These are phyloP conservation scores for Aspergillus kassunensis DNA, from an alignment of 495 filamentous ascomycete species.

Conservation along the genomic window DNA sequence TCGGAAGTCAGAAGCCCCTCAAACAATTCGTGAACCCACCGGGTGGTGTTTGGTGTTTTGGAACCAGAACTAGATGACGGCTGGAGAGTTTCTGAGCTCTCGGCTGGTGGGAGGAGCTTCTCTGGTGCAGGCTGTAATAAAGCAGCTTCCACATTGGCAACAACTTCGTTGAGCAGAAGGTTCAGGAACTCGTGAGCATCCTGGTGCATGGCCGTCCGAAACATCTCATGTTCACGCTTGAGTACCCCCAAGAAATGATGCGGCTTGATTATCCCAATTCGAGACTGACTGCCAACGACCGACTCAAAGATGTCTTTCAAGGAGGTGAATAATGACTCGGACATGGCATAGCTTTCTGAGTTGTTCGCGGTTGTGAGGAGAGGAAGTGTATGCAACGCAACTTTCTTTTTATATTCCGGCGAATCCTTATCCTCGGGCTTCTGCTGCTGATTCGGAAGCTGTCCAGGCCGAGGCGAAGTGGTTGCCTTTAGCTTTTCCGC, in stretches of 20 bases:
- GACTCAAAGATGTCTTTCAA: conserved; percentile 96
- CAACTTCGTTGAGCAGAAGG: conserved; percentile 90
- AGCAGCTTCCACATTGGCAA: conserved; percentile 86
- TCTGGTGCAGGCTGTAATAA: conserved; percentile 46
- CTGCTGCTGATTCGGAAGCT: conserved; percentile 53
- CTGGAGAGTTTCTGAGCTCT: conserved; percentile 39
- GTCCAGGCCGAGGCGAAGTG: conserved; percentile 39
- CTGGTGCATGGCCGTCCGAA: conserved; percentile 93
- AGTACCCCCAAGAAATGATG: conserved; percentile 91
- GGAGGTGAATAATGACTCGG: conserved; percentile 88
- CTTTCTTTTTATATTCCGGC: conserved; percentile 95
- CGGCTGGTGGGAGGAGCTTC: conserved; percentile 32
- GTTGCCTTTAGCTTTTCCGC: conserved; percentile 42
- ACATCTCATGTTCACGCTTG: conserved; percentile 94
- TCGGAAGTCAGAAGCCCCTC: conserved; percentile 93
- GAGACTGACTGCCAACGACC: conserved; percentile 72
- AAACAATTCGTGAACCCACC: conserved; percentile 97
- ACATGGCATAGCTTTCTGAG: conserved; percentile 79
- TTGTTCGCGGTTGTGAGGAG: conserved; percentile 80
- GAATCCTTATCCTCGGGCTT: conserved; percentile 78
- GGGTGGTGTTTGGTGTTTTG: conserved; percentile 53
- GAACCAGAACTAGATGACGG: conserved; percentile 43
- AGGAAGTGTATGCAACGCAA: conserved; percentile 81
- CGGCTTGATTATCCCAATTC: conserved; percentile 88
- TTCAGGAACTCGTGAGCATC: conserved; percentile 98